Base-by-base conservation (phyloP, 2,329 filamentous ascomycete species). In the Monosporascus cannonballus region DNA sequence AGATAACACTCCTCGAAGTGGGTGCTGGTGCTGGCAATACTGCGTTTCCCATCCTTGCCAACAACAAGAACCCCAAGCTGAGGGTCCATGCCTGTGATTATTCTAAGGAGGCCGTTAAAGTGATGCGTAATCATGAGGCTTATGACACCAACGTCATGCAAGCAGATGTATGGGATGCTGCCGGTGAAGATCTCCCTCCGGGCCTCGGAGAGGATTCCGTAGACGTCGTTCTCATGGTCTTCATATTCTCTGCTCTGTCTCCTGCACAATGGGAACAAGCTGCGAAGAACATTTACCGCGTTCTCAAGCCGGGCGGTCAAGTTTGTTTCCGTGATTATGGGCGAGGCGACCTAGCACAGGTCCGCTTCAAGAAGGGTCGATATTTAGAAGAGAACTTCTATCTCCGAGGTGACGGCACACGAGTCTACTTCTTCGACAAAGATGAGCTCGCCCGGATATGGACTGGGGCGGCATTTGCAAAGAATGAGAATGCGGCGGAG, bases 321-420 rank as follows among this genome's bases (percentile, higher is more conserved):
- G 88, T 99, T 50, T 83, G 96, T 66, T 97, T 99, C 78, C 85
- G 94, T 63, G 94, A 99, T 72, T 99, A 99, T 73, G 94, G 94
- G 53, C 83, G 92, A 67, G 94, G 94, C 36, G 94, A 99, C 71
- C 77, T 99, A 56, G 93, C 94, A 18, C 94, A 99, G 75, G 94
- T 99, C 56, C 83, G 94, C 54, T 97, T 99, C 76, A 96, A 94
- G 74, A 96, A 96, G 73, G 90, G 90, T 14, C 81, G 94, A 41
- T 97, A 93, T 65, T 79, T 99, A 66, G 89, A 91, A 52, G 94
- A 97, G 71, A 99, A 97, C 67, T 99, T 99, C 64, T 99, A 99
- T 69, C 89, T 96, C 45, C 79, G 94, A 36, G 94, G 94, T 2
- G 94, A 99, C 69, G 94, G 94, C 2, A 99, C 94, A 4, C 81